These are phyloP conservation scores for Abrus pulchellus DNA, from an alignment of 306 rosid species.

Conservation along the genomic window DNA sequence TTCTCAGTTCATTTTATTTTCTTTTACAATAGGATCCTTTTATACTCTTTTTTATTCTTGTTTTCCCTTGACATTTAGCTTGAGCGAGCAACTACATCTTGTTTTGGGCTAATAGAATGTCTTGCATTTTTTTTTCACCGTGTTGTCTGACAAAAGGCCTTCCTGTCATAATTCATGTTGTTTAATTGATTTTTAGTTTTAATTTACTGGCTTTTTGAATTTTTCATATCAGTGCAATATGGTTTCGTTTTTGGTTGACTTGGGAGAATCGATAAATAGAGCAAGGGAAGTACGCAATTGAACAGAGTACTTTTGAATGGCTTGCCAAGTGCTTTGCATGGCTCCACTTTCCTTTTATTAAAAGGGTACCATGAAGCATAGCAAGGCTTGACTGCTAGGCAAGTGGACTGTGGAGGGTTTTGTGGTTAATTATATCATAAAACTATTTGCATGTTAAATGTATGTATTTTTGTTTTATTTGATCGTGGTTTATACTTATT, in stretches of 20 bases:
- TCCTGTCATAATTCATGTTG: background rate
- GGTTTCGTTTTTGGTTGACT: slow-evolving; percentile 30
- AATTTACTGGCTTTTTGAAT: background rate
- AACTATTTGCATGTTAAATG: slow-evolving; percentile 22
- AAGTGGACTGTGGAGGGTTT: background rate
- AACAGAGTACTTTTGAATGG: background rate
- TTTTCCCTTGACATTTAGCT: background rate
- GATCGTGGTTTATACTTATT: slow-evolving; percentile 3
- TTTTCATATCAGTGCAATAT: slow-evolving; percentile 31
- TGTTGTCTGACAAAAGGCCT: background rate
- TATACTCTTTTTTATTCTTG: background rate
- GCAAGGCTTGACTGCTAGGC: slow-evolving; percentile 6
- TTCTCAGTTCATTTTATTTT: slow-evolving; percentile 13
- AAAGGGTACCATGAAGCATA: background rate
- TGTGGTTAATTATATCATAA: slow-evolving; percentile 1
- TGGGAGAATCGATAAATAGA: slow-evolving; percentile 21
- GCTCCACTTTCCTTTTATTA: background rate
- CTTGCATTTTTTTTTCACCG: background rate
- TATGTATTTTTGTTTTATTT: slow-evolving; percentile 21
- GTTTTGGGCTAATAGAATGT: background rate
- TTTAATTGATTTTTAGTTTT: slow-evolving; percentile 6
- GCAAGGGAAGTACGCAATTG: slow-evolving; percentile 38
- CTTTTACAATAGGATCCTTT: background rate
- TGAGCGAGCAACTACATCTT: background rate
- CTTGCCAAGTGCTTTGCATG: background rate